These are phyloP conservation scores for Microdochium paspali DNA, from an alignment of 2,329 filamentous ascomycete genomes.

Conservation along the genomic window DNA sequence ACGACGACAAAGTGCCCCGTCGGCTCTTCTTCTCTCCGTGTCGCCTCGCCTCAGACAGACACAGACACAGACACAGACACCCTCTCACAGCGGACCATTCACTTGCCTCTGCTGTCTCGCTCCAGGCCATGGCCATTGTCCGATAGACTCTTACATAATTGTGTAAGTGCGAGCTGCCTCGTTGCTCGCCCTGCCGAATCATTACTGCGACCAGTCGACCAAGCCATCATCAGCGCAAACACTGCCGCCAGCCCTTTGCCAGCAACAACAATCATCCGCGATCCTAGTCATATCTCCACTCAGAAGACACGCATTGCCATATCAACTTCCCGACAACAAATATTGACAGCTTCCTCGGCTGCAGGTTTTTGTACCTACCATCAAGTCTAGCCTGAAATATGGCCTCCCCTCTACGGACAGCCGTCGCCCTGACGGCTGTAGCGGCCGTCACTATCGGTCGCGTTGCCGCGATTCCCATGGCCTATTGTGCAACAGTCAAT, in stretches of 20 bases:
- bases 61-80: no score
- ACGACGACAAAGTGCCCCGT: neutral
- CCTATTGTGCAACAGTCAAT: constrained; percentile 37
- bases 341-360: neutral
- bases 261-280: neutral
- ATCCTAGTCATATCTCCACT: neutral
- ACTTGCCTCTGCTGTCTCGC: neutral
- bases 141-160: neutral
- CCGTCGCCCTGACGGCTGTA: neutral
- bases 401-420: neutral
- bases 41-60: no score
- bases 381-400: neutral
- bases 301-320: neutral
- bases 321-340: neutral
- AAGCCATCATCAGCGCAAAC: neutral
- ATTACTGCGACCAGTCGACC: neutral
- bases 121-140: neutral
- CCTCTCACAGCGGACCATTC: neutral
- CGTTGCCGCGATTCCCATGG: constrained; percentile 22
- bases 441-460: constrained; percentile 12
- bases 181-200: neutral
- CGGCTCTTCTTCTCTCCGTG: neutral
- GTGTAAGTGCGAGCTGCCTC: neutral
- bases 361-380: neutral
- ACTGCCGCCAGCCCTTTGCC: neutral